These are phyloP conservation scores for Verticillium longisporum DNA, from an alignment of 2,329 filamentous ascomycete genomes.

Conservation along the genomic window DNA sequence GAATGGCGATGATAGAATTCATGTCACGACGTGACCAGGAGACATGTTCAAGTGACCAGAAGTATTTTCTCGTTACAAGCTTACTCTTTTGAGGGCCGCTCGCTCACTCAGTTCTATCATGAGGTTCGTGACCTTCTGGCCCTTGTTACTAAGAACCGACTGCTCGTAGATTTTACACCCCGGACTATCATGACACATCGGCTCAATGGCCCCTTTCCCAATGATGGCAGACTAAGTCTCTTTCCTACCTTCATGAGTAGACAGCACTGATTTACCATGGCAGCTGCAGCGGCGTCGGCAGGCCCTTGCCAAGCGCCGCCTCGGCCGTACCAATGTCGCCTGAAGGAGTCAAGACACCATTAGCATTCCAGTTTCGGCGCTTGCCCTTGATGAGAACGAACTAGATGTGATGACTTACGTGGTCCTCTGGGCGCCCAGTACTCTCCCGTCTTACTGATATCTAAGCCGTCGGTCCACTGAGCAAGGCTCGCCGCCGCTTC, in stretches of 20 bases:
- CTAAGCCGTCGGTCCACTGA: slow-evolving; percentile 55
- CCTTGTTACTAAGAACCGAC: neutral
- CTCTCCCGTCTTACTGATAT: slow-evolving; percentile 60
- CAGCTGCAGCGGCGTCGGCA: slow-evolving; percentile 58
- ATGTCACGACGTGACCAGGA: neutral
- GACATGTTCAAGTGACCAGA: neutral
- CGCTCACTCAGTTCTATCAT: neutral
- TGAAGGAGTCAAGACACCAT: slow-evolving; percentile 13
- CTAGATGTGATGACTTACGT: slow-evolving; percentile 34
- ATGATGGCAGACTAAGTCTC: neutral
- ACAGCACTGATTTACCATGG: slow-evolving; percentile 45
- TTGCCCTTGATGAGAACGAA: neutral
- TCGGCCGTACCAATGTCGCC: slow-evolving; percentile 66
- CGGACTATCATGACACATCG: neutral
- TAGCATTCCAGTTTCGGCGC: neutral
- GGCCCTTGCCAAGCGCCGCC: slow-evolving; percentile 50
- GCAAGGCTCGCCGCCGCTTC: slow-evolving; percentile 57
- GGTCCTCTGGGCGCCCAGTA: slow-evolving; percentile 69
- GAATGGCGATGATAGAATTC: neutral
- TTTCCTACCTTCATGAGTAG: neutral
- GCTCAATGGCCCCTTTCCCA: neutral
- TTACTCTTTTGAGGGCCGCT: neutral
- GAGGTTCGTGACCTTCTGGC: neutral
- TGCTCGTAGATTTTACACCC: neutral
- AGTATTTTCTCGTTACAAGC: neutral